phyloP scores from a whole-genome alignment of 257 asterid genomes.

The Solanum medicagineum region DNA sequence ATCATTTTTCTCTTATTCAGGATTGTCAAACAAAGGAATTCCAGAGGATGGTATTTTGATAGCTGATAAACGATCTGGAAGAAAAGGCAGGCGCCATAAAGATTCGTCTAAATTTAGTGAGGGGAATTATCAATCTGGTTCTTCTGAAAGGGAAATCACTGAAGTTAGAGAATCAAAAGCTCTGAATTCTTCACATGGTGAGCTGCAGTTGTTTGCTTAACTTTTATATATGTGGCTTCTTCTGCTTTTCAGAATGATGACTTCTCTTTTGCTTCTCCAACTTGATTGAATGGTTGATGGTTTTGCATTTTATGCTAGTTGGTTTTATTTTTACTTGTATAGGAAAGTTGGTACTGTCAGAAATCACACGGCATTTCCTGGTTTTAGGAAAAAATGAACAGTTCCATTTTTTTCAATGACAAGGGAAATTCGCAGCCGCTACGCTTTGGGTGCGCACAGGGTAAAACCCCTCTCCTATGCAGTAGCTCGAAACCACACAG shows the following conservation, averaged over 20 bases:
- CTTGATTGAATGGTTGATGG: background rate
- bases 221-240: background rate
- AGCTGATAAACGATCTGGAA: conserved; percentile 53
- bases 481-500: too few species aligned
- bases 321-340: background rate
- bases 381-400: background rate
- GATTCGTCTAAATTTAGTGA: conserved; percentile 29
- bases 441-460: too few species aligned
- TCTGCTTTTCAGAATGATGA: background rate
- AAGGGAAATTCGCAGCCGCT: too few species aligned
- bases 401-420: too few species aligned
- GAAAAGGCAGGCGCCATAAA: conserved; percentile 62
- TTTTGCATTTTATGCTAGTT: background rate
- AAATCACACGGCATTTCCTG: background rate
- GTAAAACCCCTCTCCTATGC: too few species aligned
- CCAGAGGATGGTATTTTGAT: conserved; percentile 32
- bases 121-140: conserved; percentile 28
- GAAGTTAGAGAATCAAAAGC: conserved; percentile 23
- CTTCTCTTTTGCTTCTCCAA: background rate
- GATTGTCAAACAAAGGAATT: conserved; percentile 32
- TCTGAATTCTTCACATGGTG: conserved; percentile 27
- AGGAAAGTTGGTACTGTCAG: background rate
- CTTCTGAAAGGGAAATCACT: conserved; percentile 40
- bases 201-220: conserved; percentile 6
- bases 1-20: conserved; percentile 14